Percentiles rank a stretch among this genome's conserved stretches.
These are phyloP conservation scores for Penicillium decumbens DNA, from an alignment of 2,329 filamentous ascomycete genomes.

Conservation along the genomic window DNA sequence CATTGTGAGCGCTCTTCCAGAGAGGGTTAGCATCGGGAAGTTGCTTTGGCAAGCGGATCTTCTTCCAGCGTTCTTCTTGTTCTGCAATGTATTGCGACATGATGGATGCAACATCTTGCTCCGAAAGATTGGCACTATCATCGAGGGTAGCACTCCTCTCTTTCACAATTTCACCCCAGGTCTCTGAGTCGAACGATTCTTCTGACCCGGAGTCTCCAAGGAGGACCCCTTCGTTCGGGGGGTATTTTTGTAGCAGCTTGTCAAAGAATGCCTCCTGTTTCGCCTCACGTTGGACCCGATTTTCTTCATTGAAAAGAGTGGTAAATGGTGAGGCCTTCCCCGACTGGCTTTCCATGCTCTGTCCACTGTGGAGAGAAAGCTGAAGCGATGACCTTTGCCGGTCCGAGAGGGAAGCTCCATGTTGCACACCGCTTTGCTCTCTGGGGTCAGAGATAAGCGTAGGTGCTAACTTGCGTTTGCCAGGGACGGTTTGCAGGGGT, in stretches of 20 bases:
- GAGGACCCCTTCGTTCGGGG: slow-evolving; percentile 41
- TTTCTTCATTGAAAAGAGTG: not conserved
- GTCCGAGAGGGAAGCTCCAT: not conserved
- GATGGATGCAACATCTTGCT: slow-evolving; percentile 48
- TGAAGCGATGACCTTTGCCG: not conserved
- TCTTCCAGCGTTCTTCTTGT: slow-evolving; percentile 54
- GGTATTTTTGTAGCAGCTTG: slow-evolving; percentile 43
- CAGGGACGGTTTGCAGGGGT: not conserved
- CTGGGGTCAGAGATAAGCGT: not conserved
- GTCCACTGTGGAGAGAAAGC: not conserved
- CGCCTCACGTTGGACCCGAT: not conserved
- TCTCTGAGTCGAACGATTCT: slow-evolving; percentile 56
- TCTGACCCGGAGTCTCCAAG: slow-evolving; percentile 55
- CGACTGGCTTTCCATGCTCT: not conserved
- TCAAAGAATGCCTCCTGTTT: slow-evolving; percentile 19
- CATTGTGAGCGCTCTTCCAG: slow-evolving; percentile 56
- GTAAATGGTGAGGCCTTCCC: not conserved
- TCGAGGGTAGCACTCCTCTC: slow-evolving; percentile 34
- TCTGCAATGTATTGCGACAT: slow-evolving; percentile 53
- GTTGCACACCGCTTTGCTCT: not conserved
- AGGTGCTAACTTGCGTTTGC: slow-evolving; percentile 2
- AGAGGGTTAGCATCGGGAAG: slow-evolving; percentile 54
- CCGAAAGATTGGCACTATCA: slow-evolving; percentile 34
- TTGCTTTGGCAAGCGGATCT: slow-evolving; percentile 53
- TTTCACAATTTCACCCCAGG: slow-evolving; percentile 58